phyloP scores from a whole-genome alignment of 805 yeast genomes.

The Vanderwaltozyma yarrowii region DNA sequence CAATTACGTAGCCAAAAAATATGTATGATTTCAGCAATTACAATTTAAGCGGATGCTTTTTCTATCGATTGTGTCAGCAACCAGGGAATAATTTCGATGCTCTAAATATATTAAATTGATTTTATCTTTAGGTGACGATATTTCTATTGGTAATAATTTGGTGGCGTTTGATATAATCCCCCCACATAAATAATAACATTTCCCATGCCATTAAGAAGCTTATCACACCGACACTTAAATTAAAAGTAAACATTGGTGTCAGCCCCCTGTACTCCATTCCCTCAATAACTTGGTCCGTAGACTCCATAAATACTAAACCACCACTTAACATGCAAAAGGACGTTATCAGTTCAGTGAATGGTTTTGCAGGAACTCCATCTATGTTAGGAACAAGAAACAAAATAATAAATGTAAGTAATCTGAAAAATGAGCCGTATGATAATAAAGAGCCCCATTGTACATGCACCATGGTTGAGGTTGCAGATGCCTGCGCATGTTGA shows the following conservation, averaged over 20 bases:
- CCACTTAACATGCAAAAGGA: constrained; percentile 78
- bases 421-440: constrained; percentile 70
- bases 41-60: not conserved
- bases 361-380: constrained; percentile 46
- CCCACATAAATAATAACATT: constrained; percentile 57
- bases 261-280: constrained; percentile 76
- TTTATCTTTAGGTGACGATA: no score
- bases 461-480: constrained; percentile 69
- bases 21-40: no score
- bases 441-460: constrained; percentile 87
- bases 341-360: constrained; percentile 76
- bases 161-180: constrained; percentile 34
- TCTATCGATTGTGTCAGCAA: not conserved
- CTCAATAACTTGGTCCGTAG: constrained; percentile 75
- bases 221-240: constrained; percentile 70
- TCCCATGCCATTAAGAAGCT: constrained; percentile 84
- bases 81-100: no score
- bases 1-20: no score
- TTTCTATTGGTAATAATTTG: no score
- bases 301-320: constrained; percentile 85
- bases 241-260: constrained; percentile 84
- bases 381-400: constrained; percentile 35
- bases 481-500: constrained; percentile 79
- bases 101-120: no score
- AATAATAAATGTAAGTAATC: constrained; percentile 53